Percentiles rank a stretch among this genome's conserved stretches.
Conservation (phyloP, 148 eudicot species). For the Hydrangea macrophylla region DNA sequence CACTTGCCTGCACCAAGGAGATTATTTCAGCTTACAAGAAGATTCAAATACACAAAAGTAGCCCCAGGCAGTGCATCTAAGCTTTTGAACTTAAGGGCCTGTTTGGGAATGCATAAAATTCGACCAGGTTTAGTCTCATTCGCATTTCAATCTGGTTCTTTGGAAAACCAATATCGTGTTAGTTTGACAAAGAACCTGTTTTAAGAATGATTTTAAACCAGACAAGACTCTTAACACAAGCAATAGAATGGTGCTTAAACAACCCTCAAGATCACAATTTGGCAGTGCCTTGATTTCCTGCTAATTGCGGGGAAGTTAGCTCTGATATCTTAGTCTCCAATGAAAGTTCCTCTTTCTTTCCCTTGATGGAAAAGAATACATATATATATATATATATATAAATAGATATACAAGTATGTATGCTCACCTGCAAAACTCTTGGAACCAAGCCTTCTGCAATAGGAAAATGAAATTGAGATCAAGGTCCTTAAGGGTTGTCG, state of each 20-base stretch:
- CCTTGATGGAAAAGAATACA: background rate
- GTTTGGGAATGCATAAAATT: too few species aligned
- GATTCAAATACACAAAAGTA: too few species aligned
- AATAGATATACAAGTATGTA: background rate
- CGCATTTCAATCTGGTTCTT: too few species aligned
- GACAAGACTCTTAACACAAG: too few species aligned
- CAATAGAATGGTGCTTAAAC: too few species aligned
- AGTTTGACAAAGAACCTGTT: too few species aligned
- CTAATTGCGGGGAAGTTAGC: background rate
- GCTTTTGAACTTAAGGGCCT: too few species aligned
- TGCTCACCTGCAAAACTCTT: conserved; percentile 76
- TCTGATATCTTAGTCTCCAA: background rate
- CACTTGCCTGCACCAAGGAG: conserved; percentile 57
- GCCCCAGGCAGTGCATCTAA: too few species aligned
- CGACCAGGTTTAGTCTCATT: too few species aligned
- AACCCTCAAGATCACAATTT: background rate
- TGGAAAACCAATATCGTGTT: too few species aligned
- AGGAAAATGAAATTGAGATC: conserved; percentile 77
- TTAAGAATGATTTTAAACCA: too few species aligned
- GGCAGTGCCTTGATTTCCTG: background rate
- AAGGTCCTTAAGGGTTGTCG: conserved; percentile 85
- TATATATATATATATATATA: background rate
- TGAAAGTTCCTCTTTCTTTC: background rate
- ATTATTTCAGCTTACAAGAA: background rate
- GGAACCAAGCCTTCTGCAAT: conserved; percentile 70